Evolutionary conservation across 2,329 filamentous ascomycete genomes (phyloP).

Genomic region (Colletotrichum sp.): DNA sequence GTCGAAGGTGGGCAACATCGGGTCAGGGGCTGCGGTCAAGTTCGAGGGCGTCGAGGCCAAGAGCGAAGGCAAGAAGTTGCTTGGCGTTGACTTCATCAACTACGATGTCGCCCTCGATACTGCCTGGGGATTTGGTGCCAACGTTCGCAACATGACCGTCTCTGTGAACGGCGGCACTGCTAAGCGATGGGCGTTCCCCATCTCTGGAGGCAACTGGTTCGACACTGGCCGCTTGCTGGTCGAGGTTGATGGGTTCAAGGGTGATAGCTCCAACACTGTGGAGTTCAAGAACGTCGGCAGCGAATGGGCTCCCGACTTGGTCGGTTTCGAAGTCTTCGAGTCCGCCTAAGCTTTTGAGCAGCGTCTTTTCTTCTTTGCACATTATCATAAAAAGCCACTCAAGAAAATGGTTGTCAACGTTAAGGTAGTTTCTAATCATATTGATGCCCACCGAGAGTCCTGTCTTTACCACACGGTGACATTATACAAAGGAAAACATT

Average conservation of each 20-base stretch:
- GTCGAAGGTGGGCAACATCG: slow-evolving; percentile 46
- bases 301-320: slow-evolving; percentile 44
- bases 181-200: slow-evolving; percentile 54
- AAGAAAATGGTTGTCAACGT: neutral
- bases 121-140: slow-evolving; percentile 42
- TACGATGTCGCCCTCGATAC: slow-evolving; percentile 48
- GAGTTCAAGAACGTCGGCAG: slow-evolving; percentile 29
- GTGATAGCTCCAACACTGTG: slow-evolving; percentile 41
- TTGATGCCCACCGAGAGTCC: neutral
- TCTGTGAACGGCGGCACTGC: slow-evolving; percentile 45
- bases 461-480: neutral
- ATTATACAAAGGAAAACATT: neutral
- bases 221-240: slow-evolving; percentile 51
- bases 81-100: slow-evolving; percentile 57
- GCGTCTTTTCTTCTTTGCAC: neutral
- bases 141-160: slow-evolving; percentile 55
- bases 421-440: neutral
- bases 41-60: slow-evolving; percentile 37
- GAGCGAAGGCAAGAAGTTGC: slow-evolving; percentile 38
- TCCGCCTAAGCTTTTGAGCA: neutral
- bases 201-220: slow-evolving; percentile 56
- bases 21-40: slow-evolving; percentile 34
- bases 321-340: slow-evolving; percentile 40
- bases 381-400: neutral
- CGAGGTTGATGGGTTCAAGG: slow-evolving; percentile 49